These are phyloP conservation scores for Albizia julibrissin DNA, from an alignment of 306 rosid species.

Conservation along the genomic window DNA sequence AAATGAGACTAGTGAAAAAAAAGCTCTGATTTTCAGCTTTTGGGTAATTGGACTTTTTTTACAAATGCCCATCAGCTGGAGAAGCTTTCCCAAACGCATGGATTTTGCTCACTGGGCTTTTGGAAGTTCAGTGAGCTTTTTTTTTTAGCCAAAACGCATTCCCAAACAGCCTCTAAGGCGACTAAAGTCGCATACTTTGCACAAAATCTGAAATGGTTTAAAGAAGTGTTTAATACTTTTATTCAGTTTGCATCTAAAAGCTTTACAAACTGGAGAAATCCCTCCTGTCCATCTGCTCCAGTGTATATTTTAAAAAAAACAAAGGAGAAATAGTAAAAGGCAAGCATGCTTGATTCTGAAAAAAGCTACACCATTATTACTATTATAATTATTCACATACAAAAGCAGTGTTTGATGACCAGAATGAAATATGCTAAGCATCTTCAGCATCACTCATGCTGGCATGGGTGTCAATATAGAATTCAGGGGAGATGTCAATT, in stretches of 20 bases:
- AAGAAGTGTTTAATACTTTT: neutral
- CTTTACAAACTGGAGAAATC: neutral
- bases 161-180: too few relatives aligned
- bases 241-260: neutral
- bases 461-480: slow-evolving; percentile 56
- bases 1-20: too few relatives aligned
- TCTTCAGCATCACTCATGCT: slow-evolving; percentile 76
- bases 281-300: slow-evolving; percentile 7
- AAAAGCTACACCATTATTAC: slow-evolving; percentile 17
- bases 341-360: slow-evolving; percentile 4
- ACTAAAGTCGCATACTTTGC: too few relatives aligned
- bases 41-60: too few relatives aligned
- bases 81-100: too few relatives aligned
- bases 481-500: slow-evolving; percentile 58
- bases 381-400: slow-evolving; percentile 22
- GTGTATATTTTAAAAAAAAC: neutral
- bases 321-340: neutral
- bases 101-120: too few relatives aligned
- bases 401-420: neutral
- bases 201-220: neutral
- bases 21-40: too few relatives aligned
- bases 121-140: too few relatives aligned
- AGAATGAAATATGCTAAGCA: slow-evolving; percentile 41
- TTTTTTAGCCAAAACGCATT: too few relatives aligned
- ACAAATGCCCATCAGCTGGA: too few relatives aligned